Base-by-base conservation (phyloP, 1,139 yeast species). In the Wickerhamomyces sp. region DNA sequence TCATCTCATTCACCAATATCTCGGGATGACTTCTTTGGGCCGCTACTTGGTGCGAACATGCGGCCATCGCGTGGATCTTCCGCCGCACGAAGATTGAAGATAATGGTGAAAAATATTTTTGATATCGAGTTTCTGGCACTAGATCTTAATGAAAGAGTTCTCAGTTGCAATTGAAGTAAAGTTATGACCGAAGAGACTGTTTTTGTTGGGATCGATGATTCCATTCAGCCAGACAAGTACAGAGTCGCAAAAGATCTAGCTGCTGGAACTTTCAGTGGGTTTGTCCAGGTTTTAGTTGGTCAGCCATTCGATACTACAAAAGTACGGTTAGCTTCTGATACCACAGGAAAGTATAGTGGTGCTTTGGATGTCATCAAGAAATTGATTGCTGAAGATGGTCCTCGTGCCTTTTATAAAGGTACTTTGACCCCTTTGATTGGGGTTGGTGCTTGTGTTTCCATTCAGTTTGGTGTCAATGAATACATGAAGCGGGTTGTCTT, bases 291-390 rank as follows among this genome's bases (percentile, higher is more conserved):
- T 13, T 71, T 91, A 40, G 88, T 85, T n/a, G 97, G 97, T 32
- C 97, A 91, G 66, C 98, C 98, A 11, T 91, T 91, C 59, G 98
- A 91, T 64, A 88, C 96, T 10, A 88, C 94, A 40, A 91, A 90
- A 65, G 97, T 91, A 35, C 76, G 98, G 52, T 72, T 91, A 41
- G 97, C 91, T 61, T 83, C 93, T 9, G 89, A 95, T 1, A 81
- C 89, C 2, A 82, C 79, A 40, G 93, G 94, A 5, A 79, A 82
- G 27, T 87, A 87, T 56, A 68, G 69, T 13, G 89, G 90, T 6
- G 84, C 96, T 0, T 59, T 79, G 42, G 95, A 88, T 57, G 96
- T 89, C 7, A 81, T 89, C 36, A 77, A 76, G 58, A 77, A 80
- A 57, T 71, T 91, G 45, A 45, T 90, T 43, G 72, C 75, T 44